A percentile compares a stretch with the other conserved stretches of the same genome.
phyloP scores from a whole-genome alignment of 73 alveolate species.

The Tetrahymena elliotti region DNA sequence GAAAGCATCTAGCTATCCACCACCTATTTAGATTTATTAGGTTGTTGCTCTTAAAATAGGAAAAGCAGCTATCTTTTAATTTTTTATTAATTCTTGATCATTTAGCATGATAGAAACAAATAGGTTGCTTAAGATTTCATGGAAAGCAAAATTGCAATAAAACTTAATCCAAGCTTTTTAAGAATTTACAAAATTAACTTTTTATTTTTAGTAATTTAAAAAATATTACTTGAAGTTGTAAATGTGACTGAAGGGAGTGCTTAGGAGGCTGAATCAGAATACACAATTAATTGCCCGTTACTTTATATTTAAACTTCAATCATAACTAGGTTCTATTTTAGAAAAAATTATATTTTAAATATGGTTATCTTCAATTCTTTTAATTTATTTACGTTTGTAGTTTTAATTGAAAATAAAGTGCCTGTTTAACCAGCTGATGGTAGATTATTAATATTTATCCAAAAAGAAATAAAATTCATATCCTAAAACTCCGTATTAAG shows the following conservation, averaged over 20 bases:
- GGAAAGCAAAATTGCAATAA: background rate
- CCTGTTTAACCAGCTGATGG: background rate
- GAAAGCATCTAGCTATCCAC: background rate
- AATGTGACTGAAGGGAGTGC: background rate
- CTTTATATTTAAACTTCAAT: background rate
- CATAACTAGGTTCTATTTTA: background rate
- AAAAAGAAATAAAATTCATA: background rate
- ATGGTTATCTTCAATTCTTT: background rate
- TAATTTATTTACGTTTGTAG: background rate
- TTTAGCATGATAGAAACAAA: background rate
- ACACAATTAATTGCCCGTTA: background rate
- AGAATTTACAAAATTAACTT: background rate
- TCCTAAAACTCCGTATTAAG: background rate
- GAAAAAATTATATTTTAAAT: background rate
- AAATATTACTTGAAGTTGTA: background rate
- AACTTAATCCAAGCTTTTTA: background rate
- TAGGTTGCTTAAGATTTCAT: background rate
- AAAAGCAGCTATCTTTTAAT: background rate
- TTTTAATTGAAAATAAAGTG: background rate
- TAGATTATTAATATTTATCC: background rate
- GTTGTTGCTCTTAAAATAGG: background rate
- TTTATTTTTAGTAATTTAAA: background rate
- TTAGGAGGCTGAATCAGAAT: background rate
- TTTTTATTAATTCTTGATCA: background rate
- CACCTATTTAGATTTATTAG: background rate